phyloP scores from a whole-genome alignment of 2,329 filamentous ascomycete genomes.

The Ceratocystiopsis brevicomis region DNA sequence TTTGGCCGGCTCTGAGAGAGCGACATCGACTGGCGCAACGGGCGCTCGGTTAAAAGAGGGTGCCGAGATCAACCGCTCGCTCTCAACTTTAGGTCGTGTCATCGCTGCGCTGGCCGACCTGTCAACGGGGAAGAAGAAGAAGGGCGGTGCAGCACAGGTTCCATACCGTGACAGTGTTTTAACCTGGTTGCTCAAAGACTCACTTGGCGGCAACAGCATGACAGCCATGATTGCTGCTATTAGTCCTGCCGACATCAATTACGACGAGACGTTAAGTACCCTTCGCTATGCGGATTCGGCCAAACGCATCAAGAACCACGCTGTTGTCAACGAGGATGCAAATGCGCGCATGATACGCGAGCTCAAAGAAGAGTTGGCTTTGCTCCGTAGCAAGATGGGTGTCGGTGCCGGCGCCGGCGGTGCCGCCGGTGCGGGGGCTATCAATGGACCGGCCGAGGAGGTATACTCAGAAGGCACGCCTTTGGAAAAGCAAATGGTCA shows the following conservation, averaged over 20 bases:
- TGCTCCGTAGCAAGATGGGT: constrained; percentile 71
- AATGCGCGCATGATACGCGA: constrained; percentile 98
- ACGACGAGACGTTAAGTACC: constrained; percentile 91
- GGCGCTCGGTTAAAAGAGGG: constrained; percentile 91
- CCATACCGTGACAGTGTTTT: constrained; percentile 93
- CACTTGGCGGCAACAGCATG: constrained; percentile 94
- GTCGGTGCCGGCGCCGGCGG: constrained; percentile 23
- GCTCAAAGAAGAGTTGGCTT: constrained; percentile 79
- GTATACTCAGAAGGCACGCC: constrained; percentile 86
- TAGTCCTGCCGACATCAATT: constrained; percentile 96
- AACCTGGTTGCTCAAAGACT: constrained; percentile 95
- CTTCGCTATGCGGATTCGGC: constrained; percentile 92
- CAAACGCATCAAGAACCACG: constrained; percentile 99
- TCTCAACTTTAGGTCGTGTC: constrained; percentile 90
- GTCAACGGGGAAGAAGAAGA: constrained; percentile 69
- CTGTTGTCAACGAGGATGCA: constrained; percentile 95
- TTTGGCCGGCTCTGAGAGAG: constrained; percentile 91
- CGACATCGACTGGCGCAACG: constrained; percentile 90
- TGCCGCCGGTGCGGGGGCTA: constrained; percentile 16
- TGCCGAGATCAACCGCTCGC: constrained; percentile 91
- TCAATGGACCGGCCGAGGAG: constrained; percentile 43
- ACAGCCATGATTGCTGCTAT: constrained; percentile 99
- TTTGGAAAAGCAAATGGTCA: constrained; percentile 87
- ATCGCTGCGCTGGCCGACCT: constrained; percentile 89
- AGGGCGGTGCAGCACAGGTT: constrained; percentile 53